Percentiles rank a stretch among this genome's conserved stretches.
These are phyloP conservation scores for Erucastrum elatum DNA, from an alignment of 345 rosid species.

Conservation along the genomic window DNA sequence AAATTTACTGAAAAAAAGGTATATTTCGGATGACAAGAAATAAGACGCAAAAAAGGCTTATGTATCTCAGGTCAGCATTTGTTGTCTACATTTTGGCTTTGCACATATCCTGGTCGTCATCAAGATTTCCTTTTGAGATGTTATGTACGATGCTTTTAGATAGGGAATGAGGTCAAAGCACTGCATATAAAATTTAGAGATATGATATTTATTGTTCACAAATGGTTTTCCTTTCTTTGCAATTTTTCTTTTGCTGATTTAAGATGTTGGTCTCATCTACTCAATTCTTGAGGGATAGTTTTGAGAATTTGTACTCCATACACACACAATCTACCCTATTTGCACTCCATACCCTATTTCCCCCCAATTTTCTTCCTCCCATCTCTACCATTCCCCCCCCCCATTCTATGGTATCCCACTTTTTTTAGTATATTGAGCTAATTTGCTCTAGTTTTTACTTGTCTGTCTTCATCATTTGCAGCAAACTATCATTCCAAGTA, in stretches of 20 bases:
- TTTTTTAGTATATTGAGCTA: too few species aligned
- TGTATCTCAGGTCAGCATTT: constrained; percentile 65
- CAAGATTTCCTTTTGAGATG: constrained; percentile 78
- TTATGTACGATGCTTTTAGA: constrained; percentile 27
- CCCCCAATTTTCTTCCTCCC: too few species aligned
- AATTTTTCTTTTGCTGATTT: constrained; percentile 1
- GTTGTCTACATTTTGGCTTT: constrained; percentile 54
- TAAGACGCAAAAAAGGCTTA: constrained; percentile 63
- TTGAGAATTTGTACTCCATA: too few species aligned
- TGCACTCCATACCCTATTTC: too few species aligned
- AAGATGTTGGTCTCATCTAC: background rate
- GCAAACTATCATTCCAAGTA: constrained; percentile 72
- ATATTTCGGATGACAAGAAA: too few species aligned
- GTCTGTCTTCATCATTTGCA: constrained; percentile 50
- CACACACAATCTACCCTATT: too few species aligned
- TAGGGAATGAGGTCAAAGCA: constrained; percentile 9
- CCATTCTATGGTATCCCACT: too few species aligned
- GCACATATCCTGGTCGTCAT: constrained; percentile 77
- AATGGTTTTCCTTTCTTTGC: constrained; percentile 12
- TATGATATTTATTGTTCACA: constrained; percentile 3
- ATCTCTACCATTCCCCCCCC: too few species aligned
- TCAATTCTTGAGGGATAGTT: constrained; percentile 15
- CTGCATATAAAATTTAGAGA: constrained; percentile 26
- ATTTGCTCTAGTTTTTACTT: too few species aligned
- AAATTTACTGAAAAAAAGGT: too few species aligned